Conservation (phyloP, 768 basidiomycete species). For the Tricholoma sp. region DNA sequence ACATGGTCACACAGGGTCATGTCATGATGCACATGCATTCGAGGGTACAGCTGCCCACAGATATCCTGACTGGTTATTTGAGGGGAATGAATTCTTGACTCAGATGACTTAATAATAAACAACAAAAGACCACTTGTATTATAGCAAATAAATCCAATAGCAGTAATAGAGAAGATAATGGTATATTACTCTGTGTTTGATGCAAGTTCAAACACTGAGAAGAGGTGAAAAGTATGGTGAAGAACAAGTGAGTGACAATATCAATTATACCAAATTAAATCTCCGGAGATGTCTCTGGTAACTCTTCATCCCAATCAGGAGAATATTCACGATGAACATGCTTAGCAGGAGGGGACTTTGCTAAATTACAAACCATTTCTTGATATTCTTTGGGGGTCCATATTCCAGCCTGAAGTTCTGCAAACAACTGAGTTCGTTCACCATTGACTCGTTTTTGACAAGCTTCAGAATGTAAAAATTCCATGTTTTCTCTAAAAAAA, state of each 20-base stretch:
- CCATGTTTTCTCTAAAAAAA: no score
- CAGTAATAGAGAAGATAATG: no score
- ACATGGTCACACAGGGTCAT: neutral
- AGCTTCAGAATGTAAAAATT: no score
- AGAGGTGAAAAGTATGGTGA: no score
- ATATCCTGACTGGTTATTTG: neutral
- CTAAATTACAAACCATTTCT: neutral
- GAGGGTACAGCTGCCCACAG: neutral
- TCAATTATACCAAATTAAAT: neutral
- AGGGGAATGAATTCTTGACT: neutral
- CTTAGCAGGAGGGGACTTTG: neutral
- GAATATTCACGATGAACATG: neutral
- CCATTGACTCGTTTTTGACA: no score
- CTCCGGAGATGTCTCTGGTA: neutral
- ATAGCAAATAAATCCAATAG: no score
- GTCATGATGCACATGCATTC: neutral
- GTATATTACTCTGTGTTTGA: no score
- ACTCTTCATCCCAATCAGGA: neutral
- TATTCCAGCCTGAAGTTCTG: conserved; percentile 1
- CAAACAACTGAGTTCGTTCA: no score
- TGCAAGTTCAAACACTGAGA: no score
- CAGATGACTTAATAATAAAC: no score
- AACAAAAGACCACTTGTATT: no score
- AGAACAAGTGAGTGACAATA: no score
- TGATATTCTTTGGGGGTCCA: neutral